Conservation (phyloP, 2,329 filamentous ascomycete species). For the Trichoderma atrobrunneum region DNA sequence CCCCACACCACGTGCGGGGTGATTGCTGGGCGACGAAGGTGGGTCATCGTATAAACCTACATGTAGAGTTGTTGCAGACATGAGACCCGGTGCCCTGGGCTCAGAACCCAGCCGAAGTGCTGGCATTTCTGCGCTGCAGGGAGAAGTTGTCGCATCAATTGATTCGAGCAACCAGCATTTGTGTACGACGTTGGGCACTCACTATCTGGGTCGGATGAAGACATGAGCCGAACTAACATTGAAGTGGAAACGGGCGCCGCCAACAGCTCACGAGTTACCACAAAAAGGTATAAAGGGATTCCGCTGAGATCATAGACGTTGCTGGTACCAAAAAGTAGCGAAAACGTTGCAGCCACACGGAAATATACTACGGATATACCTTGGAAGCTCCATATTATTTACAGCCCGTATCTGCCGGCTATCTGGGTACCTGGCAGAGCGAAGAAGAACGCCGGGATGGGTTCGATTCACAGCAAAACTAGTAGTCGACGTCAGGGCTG, state of each 20-base stretch:
- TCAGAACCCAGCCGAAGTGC: not conserved
- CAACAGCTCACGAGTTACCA: not conserved
- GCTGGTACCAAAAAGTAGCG: not conserved
- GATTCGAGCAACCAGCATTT: not conserved
- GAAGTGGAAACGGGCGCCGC: not conserved
- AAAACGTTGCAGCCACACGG: not conserved
- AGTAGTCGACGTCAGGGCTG: not conserved
- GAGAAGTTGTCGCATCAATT: not conserved
- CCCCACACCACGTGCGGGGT: conserved; percentile 13
- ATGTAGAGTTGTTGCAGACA: not conserved
- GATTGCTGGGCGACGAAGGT: not conserved
- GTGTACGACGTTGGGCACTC: not conserved
- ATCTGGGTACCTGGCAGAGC: not conserved
- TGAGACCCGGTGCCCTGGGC: not conserved
- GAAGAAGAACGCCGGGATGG: not conserved
- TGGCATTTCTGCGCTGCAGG: not conserved
- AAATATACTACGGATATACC: not conserved
- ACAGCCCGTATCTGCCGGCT: not conserved
- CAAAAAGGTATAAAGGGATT: not conserved
- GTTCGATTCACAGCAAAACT: not conserved
- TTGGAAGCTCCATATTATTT: not conserved
- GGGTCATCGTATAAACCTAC: not conserved
- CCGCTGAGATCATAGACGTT: not conserved
- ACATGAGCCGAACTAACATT: not conserved
- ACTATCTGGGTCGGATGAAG: not conserved